A percentile compares a stretch with the other conserved stretches of the same genome.
Conservation (phyloP, 495 filamentous ascomycete genomes). For the Trichoderma virens region DNA sequence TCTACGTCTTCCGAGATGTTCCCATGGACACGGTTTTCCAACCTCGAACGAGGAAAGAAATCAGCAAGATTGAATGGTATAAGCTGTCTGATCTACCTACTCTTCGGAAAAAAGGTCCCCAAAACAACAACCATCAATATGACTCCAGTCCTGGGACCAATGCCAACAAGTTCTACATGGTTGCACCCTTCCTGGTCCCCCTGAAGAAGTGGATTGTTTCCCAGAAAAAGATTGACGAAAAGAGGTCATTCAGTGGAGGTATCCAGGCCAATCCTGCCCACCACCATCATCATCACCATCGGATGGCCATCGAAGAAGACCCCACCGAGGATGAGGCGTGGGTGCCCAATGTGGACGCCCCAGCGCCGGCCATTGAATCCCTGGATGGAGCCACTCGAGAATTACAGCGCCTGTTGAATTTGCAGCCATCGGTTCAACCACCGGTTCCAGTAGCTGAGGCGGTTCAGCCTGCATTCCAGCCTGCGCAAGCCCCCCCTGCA, state of each 20-base stretch:
- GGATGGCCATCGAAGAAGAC: slow-evolving; percentile 24
- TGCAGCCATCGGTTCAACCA: slow-evolving; percentile 43
- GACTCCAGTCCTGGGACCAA: slow-evolving; percentile 48
- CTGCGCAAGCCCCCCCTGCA: background rate
- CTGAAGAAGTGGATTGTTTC: slow-evolving; percentile 86
- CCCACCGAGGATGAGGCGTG: slow-evolving; percentile 36
- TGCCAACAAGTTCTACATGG: slow-evolving; percentile 93
- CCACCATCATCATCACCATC: slow-evolving; percentile 20
- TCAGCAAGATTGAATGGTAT: slow-evolving; percentile 93
- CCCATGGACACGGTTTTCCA: slow-evolving; percentile 80
- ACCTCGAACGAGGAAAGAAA: slow-evolving; percentile 89
- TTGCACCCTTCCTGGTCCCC: slow-evolving; percentile 79
- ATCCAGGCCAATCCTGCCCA: slow-evolving; percentile 11
- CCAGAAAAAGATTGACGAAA: slow-evolving; percentile 62
- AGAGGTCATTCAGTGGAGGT: slow-evolving; percentile 19
- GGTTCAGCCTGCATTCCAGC: background rate
- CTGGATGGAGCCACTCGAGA: slow-evolving; percentile 53
- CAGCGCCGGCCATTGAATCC: slow-evolving; percentile 26
- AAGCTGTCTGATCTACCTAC: slow-evolving; percentile 80
- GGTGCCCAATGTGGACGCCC: slow-evolving; percentile 20
- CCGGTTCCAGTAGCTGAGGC: background rate
- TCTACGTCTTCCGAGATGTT: slow-evolving; percentile 85
- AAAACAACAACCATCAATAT: slow-evolving; percentile 39
- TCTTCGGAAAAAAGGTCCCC: slow-evolving; percentile 56
- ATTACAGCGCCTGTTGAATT: slow-evolving; percentile 56